phyloP scores from a whole-genome alignment of 306 rosid genomes.

The Astragalus glycyphyllos region DNA sequence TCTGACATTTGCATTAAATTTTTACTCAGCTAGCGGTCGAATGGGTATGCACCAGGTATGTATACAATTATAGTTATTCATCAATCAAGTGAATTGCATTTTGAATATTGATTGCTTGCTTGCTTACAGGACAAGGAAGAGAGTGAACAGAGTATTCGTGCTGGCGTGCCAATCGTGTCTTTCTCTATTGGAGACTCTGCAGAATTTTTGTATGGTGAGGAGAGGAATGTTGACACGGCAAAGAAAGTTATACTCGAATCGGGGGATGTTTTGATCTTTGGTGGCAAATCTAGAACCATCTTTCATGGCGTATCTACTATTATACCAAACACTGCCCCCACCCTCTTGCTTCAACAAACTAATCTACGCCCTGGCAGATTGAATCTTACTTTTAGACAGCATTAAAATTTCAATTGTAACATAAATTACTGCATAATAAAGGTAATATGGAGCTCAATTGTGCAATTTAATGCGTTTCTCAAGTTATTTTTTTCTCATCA shows the following conservation, averaged over 20 bases:
- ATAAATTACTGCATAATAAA: no score
- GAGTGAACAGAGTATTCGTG: conserved; percentile 52
- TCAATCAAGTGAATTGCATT: not conserved
- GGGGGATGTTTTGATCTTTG: conserved; percentile 88
- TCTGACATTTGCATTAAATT: conserved; percentile 81
- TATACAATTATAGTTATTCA: no score
- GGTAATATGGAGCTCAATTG: no score
- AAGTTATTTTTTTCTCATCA: no score
- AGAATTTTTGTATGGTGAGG: conserved; percentile 62
- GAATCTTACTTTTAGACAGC: conserved; percentile 81
- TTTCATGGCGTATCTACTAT: conserved; percentile 75
- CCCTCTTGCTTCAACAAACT: conserved; percentile 47
- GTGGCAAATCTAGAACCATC: conserved; percentile 69
- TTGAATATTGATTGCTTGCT: not conserved
- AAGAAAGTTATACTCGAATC: conserved; percentile 54
- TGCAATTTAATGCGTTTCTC: no score
- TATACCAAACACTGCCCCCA: conserved; percentile 58
- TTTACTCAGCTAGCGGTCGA: conserved; percentile 59
- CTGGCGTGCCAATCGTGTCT: conserved; percentile 72
- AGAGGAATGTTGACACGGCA: conserved; percentile 55
- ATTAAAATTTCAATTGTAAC: no score
- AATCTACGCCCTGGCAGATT: conserved; percentile 68
- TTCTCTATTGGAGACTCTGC: conserved; percentile 89
- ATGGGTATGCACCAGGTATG: conserved; percentile 86
- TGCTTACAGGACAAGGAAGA: conserved; percentile 76